phyloP scores from a whole-genome alignment of 2,329 filamentous ascomycete genomes.

The Talaromyces sp. region DNA sequence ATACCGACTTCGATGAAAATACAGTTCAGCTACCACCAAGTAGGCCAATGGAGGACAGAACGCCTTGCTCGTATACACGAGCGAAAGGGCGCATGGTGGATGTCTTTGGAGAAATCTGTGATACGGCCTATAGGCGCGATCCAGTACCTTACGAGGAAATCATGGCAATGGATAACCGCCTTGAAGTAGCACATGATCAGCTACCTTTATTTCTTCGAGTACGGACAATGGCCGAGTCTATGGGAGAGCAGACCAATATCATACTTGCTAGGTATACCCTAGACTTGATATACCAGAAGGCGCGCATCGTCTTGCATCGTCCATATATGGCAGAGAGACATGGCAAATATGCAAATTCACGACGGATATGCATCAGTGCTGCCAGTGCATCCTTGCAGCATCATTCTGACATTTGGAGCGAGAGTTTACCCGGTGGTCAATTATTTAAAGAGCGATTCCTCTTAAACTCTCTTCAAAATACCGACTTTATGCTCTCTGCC shows the following conservation, averaged over 20 bases:
- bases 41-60: slow-evolving; percentile 58
- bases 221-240: slow-evolving; percentile 37
- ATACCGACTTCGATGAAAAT: slow-evolving; percentile 62
- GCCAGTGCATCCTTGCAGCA: slow-evolving; percentile 53
- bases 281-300: slow-evolving; percentile 55
- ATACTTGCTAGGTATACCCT: slow-evolving; percentile 58
- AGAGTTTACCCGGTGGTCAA: slow-evolving; percentile 58
- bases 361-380: slow-evolving; percentile 50
- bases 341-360: slow-evolving; percentile 48
- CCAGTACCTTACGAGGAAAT: slow-evolving; percentile 40
- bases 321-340: slow-evolving; percentile 50
- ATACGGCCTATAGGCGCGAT: slow-evolving; percentile 39
- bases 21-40: slow-evolving; percentile 55
- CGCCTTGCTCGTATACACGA: slow-evolving; percentile 44
- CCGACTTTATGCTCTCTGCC: slow-evolving; percentile 64
- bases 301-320: slow-evolving; percentile 57
- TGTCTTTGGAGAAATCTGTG: slow-evolving; percentile 41
- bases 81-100: slow-evolving; percentile 40
- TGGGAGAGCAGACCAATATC: slow-evolving; percentile 53
- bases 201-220: slow-evolving; percentile 27
- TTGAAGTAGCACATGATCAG: slow-evolving; percentile 35
- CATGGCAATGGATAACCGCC: slow-evolving; percentile 37
- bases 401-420: slow-evolving; percentile 54
- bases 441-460: slow-evolving; percentile 60
- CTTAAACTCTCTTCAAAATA: slow-evolving; percentile 58